A percentile compares a stretch with the other conserved stretches of the same genome.
Evolutionary conservation across 257 asterid genomes (phyloP).

Genomic region (Przewalskia tangutica): DNA sequence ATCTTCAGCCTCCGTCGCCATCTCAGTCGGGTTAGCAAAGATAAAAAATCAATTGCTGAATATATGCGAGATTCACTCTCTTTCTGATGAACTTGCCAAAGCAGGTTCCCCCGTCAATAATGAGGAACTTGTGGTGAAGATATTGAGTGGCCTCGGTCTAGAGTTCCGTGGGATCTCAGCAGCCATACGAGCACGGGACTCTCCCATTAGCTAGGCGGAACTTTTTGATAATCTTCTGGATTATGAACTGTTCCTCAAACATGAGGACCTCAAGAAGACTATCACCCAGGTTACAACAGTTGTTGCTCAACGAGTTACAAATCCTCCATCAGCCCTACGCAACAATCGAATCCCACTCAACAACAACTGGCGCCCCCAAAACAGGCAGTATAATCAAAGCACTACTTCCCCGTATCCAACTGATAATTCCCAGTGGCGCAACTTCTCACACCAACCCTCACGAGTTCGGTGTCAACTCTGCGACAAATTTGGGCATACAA

Average conservation of each 20-base stretch:
- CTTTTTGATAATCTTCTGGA: neutral
- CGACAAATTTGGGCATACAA: neutral
- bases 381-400: neutral
- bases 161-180: too few relatives aligned
- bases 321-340: neutral
- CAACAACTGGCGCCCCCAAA: neutral
- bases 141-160: too few relatives aligned
- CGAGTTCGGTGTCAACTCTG: neutral
- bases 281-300: neutral
- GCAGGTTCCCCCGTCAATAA: too few relatives aligned
- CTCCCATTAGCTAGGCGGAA: too few relatives aligned
- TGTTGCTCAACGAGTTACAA: neutral
- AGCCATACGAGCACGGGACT: too few relatives aligned
- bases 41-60: too few relatives aligned
- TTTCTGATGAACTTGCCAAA: too few relatives aligned
- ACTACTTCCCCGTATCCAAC: too few relatives aligned
- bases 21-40: too few relatives aligned
- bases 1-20: neutral
- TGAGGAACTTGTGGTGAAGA: too few relatives aligned
- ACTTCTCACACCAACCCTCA: neutral
- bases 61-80: too few relatives aligned
- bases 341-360: neutral
- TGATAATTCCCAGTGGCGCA: neutral
- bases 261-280: neutral
- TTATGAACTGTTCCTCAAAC: neutral